Conservation (phyloP, 139 green algal genomes). For the Tetratostichococcus sp. region DNA sequence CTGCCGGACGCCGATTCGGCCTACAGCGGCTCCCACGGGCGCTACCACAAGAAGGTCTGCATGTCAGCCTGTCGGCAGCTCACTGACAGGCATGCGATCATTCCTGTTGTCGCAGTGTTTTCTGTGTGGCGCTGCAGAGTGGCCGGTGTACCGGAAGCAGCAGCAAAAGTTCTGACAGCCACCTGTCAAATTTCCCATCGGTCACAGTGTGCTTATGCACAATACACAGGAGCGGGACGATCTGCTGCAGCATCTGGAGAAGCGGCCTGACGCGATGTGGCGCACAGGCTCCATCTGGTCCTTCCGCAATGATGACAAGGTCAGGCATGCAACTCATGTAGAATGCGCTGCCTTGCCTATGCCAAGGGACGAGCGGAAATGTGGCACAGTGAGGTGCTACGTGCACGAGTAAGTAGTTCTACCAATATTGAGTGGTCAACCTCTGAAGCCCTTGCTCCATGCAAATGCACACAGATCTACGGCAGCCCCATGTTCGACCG, state of each 20-base stretch:
- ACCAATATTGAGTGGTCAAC: too few relatives aligned
- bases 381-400: too few relatives aligned
- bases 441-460: too few relatives aligned
- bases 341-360: too few relatives aligned
- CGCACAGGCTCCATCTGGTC: slow-evolving; percentile 56
- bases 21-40: slow-evolving; percentile 28
- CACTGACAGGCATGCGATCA: background rate
- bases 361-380: too few relatives aligned
- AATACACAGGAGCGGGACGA: slow-evolving; percentile 50
- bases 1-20: slow-evolving; percentile 78
- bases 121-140: background rate
- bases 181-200: too few relatives aligned
- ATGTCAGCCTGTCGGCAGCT: background rate
- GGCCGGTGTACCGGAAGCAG: background rate
- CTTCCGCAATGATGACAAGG: slow-evolving; percentile 76
- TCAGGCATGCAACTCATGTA: slow-evolving; percentile 25
- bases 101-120: background rate
- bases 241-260: slow-evolving; percentile 61
- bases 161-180: too few relatives aligned
- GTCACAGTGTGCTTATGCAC: background rate
- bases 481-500: slow-evolving; percentile 79
- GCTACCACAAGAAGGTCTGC: slow-evolving; percentile 16
- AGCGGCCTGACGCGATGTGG: slow-evolving; percentile 65
- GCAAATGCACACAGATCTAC: background rate
- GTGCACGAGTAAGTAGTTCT: too few relatives aligned